Evolutionary conservation across 2,329 filamentous ascomycete species (phyloP).

Genomic region (Sporothrix humicola): DNA sequence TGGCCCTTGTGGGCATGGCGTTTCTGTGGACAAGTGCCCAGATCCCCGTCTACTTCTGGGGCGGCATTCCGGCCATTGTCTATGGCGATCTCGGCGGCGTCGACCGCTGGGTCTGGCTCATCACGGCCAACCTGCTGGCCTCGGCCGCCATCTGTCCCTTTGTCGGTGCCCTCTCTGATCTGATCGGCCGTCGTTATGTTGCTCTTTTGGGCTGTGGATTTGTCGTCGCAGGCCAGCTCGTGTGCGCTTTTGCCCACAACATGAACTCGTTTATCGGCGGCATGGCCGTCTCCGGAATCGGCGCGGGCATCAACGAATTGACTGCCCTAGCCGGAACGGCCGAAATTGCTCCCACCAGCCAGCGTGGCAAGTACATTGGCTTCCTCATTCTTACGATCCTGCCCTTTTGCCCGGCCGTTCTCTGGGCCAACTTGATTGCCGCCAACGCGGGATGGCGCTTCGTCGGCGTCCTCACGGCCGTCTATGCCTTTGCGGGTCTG

Average conservation of each 20-base stretch:
- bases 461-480: conserved; percentile 57
- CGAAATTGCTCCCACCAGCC: conserved; percentile 68
- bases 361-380: conserved; percentile 68
- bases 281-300: conserved; percentile 63
- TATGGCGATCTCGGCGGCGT: conserved; percentile 65
- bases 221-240: conserved; percentile 64
- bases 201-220: conserved; percentile 59
- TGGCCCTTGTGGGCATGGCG: conserved; percentile 42
- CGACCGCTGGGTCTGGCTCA: conserved; percentile 67
- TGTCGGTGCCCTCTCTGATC: conserved; percentile 69
- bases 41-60: conserved; percentile 43
- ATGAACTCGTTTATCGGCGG: conserved; percentile 68
- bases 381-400: conserved; percentile 65
- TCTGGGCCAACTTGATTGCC: conserved; percentile 63
- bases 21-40: conserved; percentile 44
- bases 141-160: conserved; percentile 65
- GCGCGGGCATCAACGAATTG: conserved; percentile 71
- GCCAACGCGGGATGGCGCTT: conserved; percentile 58
- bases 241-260: conserved; percentile 60
- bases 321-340: conserved; percentile 71
- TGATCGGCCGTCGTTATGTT: conserved; percentile 66
- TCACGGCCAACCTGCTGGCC: conserved; percentile 59
- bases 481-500: conserved; percentile 60
- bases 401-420: conserved; percentile 66
- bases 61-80: conserved; percentile 58